Base-by-base conservation (phyloP, 306 rosid species). In the Amphicarpaea edgeworthii region DNA sequence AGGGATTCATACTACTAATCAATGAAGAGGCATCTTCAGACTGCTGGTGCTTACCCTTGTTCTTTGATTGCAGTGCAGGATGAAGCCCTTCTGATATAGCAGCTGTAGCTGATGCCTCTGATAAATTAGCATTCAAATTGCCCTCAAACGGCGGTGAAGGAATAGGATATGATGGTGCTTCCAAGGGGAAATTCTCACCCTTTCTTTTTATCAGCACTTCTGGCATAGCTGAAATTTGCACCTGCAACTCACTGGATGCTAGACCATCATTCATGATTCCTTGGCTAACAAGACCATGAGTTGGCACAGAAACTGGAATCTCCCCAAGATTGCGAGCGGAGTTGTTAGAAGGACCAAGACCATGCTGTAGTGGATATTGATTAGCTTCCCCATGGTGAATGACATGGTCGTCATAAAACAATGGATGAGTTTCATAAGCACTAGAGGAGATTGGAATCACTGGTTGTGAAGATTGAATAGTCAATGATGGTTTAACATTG, bases 1-100 rank as follows among this genome's bases (percentile, higher is more conserved):
- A 53, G 9, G 86, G 82, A 81, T 83, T 85, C 75, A 71, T 78
- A 20, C 88, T 57, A 77, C 80, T 84, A 45, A 63, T 70, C 17
- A 82, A 75, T 62, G 88, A 76, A 75, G 88, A 72, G 77, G 85
- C 50, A 49, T 79, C 85, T 74, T 81, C 90, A 51, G 70, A 67
- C 43, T 80, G 90, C 78, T 79, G 91, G 83, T 79, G 84, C 84
- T 75, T 86, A 7, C 51, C 78, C 85, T 86, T 90, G 73, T 81
- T 83, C 81, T 78, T 84, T 68, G 86, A 83, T 69, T 84, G 57
- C 70, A 83, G 12, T 57, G 79, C 60, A 50, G 80, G 82, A 19
- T 43, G 74, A 75, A 64, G 72, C 40, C 73, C 84, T 51, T 85
- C 93, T 54, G 80, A 43, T 17, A 71, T 76, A 55, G 88, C 73